phyloP scores from a whole-genome alignment of 331 rosid species.

The Telfairia occidentalis region DNA sequence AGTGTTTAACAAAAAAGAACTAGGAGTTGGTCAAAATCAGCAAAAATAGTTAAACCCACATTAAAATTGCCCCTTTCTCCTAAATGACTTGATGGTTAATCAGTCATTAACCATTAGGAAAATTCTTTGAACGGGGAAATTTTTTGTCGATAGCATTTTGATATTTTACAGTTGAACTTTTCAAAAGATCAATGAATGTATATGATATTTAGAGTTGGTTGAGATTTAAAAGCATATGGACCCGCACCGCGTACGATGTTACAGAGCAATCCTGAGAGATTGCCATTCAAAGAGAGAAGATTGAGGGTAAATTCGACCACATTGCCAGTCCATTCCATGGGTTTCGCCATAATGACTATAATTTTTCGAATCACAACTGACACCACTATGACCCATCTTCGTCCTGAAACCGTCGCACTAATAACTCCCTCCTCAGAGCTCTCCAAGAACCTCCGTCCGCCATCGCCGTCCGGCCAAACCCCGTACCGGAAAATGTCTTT shows the following conservation, averaged over 20 bases:
- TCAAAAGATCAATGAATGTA: neutral
- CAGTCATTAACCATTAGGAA: neutral
- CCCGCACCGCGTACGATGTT: conserved; percentile 36
- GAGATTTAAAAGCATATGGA: neutral
- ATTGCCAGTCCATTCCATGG: conserved; percentile 52
- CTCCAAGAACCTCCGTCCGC: conserved; percentile 31
- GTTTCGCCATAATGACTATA: conserved; percentile 37
- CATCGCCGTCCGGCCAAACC: conserved; percentile 13
- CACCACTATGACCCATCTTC: conserved; percentile 47
- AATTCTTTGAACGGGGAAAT: neutral
- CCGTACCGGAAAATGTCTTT: conserved; percentile 33
- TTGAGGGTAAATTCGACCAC: conserved; percentile 53
- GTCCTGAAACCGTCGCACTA: conserved; percentile 17
- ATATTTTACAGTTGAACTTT: neutral
- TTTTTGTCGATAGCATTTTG: neutral
- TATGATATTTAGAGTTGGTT: neutral
- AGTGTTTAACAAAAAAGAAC: neutral
- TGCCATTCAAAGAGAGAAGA: conserved; percentile 47
- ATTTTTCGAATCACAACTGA: conserved; percentile 47
- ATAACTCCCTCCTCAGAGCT: conserved; percentile 22
- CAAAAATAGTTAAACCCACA: neutral
- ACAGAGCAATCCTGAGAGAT: conserved; percentile 35
- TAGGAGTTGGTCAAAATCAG: neutral
- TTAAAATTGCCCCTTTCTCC: neutral
- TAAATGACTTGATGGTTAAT: neutral